Evolutionary conservation across 2,329 filamentous ascomycete species (phyloP), one percentile per base, ranked within the genome.

Genomic region (Trichophyton schoenleinii): DNA sequence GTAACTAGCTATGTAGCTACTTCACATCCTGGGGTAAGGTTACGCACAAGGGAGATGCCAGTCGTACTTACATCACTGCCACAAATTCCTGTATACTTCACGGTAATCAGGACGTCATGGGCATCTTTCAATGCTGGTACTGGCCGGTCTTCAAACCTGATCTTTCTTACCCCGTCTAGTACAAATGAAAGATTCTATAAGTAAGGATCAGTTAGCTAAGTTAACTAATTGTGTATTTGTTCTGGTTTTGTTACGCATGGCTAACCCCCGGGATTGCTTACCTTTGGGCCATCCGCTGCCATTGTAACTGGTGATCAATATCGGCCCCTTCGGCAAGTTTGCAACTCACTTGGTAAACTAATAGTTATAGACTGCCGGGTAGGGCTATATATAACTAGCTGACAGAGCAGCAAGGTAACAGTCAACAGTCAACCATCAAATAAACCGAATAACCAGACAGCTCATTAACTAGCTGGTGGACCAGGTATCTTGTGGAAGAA

Each of bases 21-120:
- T 13, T 42, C 38, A 4, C 38, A n/a, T 42, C 38, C 28, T 31
- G 7, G 7, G 28, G 1, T 1, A 42, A 18, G 18, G 18, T 18
- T 42, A 13, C 11, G 34, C n/a, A n/a, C 5, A n/a, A 18, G 36
- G 58, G 28, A 38, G 48, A 57, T 4, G 53, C 11, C 9, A 20
- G 59, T 8, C 9, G 36, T 9, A 34, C 52, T 20, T 69, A 89
- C 88, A 75, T 95, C 89, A 63, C 86, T 89, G 62, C 89, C 89
- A 78, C 90, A 95, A 75, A 95, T 94, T 67, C 89, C 89, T 2
- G 89, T 95, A 79, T 87, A 92, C 77, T 87, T 87, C 68, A 92
- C 81, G 70, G 87, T 85, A 65, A 95, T 85, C 68, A 92, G 81
- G 66, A 95, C 89, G 73, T 92, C 86, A 78, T 91, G 81, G 22